Base-by-base conservation (phyloP, 1,284 basidiomycete genomes). In the Cryptococcus sp. region DNA sequence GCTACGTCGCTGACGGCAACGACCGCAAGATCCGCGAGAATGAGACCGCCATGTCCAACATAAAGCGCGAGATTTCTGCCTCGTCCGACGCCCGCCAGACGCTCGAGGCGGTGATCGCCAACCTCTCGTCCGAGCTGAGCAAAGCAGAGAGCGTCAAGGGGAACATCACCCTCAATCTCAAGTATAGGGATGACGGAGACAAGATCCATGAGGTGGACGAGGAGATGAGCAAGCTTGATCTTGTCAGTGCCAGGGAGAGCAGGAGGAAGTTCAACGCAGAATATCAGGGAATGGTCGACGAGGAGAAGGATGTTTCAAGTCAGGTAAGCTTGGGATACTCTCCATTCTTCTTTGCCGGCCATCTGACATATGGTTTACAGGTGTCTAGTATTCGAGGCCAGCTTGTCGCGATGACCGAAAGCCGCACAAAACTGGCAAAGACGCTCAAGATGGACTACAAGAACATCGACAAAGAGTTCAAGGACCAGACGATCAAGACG, bases 401-500 rank as follows among this genome's bases (percentile, higher is more conserved):
- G 76, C 79, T 96, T 38, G 85, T 84, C 58, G 87, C 88, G n/a
- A 79, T 87, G 68, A 81, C 84, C 63, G 82, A 83, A 36, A 87
- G 89, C 64, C 76, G 88, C 53, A 83, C 85, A 69, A 82, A 82
- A 15, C 80, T 85, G 65, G 85, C 89, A 69, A 78, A 70, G 28
- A 93, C 97, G 70, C 78, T 94, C 33, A 73, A 77, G 57, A 83
- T 82, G 62, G 92, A 97, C 62, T 98, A 88, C 81, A 89, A 90
- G 72, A 85, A 91, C 57, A 85, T 94, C 63, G 84, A 89, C 67
- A 87, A 87, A 75, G 83, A 84, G 59, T 97, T 95, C 75, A 88
- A 87, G 16, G 86, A 89, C 60, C 94, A 98, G 72, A 81, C 98
- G 50, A 86, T 98, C 69, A 91, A 88, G 79, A 92, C 96, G 69